Conservation (phyloP, 2,329 filamentous ascomycete genomes). For the Colletotrichum sp. region DNA sequence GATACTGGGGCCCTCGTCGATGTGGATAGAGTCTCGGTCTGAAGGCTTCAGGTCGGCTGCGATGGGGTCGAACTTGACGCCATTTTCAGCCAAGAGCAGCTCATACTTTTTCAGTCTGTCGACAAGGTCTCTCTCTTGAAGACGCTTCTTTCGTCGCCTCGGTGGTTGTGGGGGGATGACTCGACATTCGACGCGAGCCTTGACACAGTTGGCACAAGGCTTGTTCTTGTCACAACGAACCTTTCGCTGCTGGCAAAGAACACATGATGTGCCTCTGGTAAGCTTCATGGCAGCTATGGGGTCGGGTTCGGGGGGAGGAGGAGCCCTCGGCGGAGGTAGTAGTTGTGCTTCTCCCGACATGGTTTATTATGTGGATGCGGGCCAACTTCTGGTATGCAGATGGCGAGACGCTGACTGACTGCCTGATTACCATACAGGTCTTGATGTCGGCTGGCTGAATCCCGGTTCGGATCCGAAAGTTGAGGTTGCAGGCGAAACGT, state of each 20-base stretch:
- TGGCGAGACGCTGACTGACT: not conserved
- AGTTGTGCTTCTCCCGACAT: conserved; percentile 24
- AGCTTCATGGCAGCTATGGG: conserved; percentile 53
- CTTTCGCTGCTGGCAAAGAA: conserved; percentile 78
- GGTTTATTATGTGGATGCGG: conserved; percentile 16
- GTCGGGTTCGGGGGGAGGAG: conserved; percentile 34
- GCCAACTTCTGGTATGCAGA: not conserved
- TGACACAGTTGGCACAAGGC: conserved; percentile 74
- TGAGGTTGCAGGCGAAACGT: conserved; percentile 17
- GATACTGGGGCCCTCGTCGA: conserved; percentile 14
- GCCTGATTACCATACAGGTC: not conserved
- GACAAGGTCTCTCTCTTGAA: conserved; percentile 73
- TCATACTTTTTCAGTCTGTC: conserved; percentile 75
- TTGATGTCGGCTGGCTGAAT: conserved; percentile 9
- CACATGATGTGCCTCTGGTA: conserved; percentile 67
- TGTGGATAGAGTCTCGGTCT: conserved; percentile 11
- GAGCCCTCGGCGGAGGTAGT: conserved; percentile 22
- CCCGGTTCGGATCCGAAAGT: conserved; percentile 16
- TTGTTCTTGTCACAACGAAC: conserved; percentile 76
- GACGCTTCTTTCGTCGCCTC: conserved; percentile 64
- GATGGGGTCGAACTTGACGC: conserved; percentile 72
- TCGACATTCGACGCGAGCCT: conserved; percentile 64
- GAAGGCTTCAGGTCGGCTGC: conserved; percentile 52
- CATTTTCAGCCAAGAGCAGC: conserved; percentile 65
- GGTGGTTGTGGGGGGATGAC: conserved; percentile 62